Conservation (phyloP, 1,139 yeast species). For the Cylindricascospora bacillispora region DNA sequence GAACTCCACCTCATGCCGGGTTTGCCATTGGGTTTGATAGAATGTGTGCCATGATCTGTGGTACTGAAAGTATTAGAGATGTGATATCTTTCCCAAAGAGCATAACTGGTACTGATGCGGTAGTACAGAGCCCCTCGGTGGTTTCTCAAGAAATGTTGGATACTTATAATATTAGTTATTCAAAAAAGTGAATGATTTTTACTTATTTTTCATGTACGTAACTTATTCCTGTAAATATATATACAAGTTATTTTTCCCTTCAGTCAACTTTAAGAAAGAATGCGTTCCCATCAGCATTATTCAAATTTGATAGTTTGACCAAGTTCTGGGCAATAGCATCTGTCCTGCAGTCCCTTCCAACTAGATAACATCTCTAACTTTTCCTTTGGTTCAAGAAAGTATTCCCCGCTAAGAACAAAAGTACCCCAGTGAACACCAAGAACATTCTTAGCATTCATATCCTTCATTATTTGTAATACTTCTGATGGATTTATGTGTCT, state of each 20-base stretch:
- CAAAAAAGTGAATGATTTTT: neutral
- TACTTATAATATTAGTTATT: conserved; percentile 33
- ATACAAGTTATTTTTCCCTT: neutral
- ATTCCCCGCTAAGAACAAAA: conserved; percentile 76
- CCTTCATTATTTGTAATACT: conserved; percentile 53
- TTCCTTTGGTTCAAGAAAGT: conserved; percentile 69
- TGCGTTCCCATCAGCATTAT: conserved; percentile 3
- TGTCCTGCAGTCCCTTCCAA: conserved; percentile 24
- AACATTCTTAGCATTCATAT: conserved; percentile 46
- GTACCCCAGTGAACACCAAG: conserved; percentile 97
- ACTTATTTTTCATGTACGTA: neutral
- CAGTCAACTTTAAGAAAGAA: neutral
- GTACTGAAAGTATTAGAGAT: conserved; percentile 66
- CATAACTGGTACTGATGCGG: conserved; percentile 74
- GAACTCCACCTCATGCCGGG: conserved; percentile 99
- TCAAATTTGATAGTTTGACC: conserved; percentile 38
- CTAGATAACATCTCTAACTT: conserved; percentile 30
- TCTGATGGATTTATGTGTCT: conserved; percentile 80
- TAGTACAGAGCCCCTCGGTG: conserved; percentile 72
- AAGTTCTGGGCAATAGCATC: conserved; percentile 38
- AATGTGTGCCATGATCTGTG: conserved; percentile 78
- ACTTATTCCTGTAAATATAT: conserved; percentile 1
- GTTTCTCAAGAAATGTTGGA: conserved; percentile 40
- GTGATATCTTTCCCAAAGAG: conserved; percentile 96
- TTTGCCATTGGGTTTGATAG: conserved; percentile 92